Base-by-base conservation (phyloP, 2,329 filamentous ascomycete species). In the Penicillium sp. region DNA sequence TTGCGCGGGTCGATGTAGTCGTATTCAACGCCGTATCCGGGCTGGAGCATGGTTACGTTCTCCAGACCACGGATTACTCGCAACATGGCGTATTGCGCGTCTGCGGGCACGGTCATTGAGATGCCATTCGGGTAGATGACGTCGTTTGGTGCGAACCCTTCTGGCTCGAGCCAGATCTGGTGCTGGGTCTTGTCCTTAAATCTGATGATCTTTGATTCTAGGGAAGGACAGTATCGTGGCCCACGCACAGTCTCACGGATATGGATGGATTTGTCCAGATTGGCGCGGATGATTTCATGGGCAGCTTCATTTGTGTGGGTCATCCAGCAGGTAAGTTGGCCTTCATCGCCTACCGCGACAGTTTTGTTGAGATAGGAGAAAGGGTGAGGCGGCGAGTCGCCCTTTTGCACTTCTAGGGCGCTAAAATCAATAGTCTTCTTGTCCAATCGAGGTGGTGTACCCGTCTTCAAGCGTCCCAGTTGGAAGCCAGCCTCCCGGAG, bases 11-110 rank as follows among this genome's bases (percentile, higher is more conserved):
- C 94, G 17, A 99, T 90, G 72, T 99, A 99, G 77, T 97, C 94
- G 73, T 99, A 99, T 72, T 99, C 94, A 1, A 99, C 94, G 8
- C 94, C 94, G 68, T 99, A 99, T 9, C 93, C 94, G 1, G 93
- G 88, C 68, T 97, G 93, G 7, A 96, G 83, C 92, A 99, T 97
- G 26, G 81, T 86, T 5, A 91, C 91, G 56, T 92, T 85, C 69
- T 97, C 93, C 1, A 99, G 81, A 0, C 94, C 94, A n/a, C 78
- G 82, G 51, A 99, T 88, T 0, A 91, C 96, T 53, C 86, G 88
- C n/a, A 99, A 80, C 69, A 95, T 85, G 49, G 87, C 83, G 65
- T 90, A 87, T 72, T 99, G 94, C 0, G 89, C 91, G 54, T 93
- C 90, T 0, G 86, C 87, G 0, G 94, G 94, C 3, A 99, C 87